Evolutionary conservation across 202 grass and related monocot genomes (phyloP), one percentile per base, ranked within the genome.

Genomic region (Setaria viridis): DNA sequence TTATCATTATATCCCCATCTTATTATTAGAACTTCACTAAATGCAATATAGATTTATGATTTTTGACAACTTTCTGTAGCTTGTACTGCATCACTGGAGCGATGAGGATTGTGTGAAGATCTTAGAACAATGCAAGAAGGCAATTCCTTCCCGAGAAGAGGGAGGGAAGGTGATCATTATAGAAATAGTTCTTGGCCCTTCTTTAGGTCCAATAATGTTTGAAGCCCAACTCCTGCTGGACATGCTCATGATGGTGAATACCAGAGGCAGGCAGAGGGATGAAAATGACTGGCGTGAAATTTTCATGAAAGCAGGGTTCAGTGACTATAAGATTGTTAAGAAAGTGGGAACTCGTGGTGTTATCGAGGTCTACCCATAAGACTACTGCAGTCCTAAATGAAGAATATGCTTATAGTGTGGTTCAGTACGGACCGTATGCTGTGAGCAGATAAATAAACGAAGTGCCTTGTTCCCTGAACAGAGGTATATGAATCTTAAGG

Each of bases 161-260:
- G 85, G 85, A 46, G 91, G 91, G 11, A 93, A 93, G 56, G 67
- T 93, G 12, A 82, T 93, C 74, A 50, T 93, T 20, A 65, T 82
- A 15, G 87, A 93, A 0, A 57, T 87, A 33, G 56, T 89, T n/a
- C 29, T 87, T 1, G 59, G 55, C 45, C 58, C 33, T 19, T 59
- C 39, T 2, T 21, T 67, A 0, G 64, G 64, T 0, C 53, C 64
- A 21, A 35, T 59, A 34, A 60, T 68, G 34, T 62, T 7, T 1
- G 91, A 89, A 55, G 63, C 60, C 0, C 83, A 92, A 4, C 70
- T 92, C 3, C 19, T 92, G 0, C 49, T 85, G 70, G 87, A 92
- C 56, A 63, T 87, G 67, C 59, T 77, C 48, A 85, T 88, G 85
- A 79, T 93, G 81, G 77, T 90, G 35, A 39, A 74, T 3, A 57